Evolutionary conservation across 768 basidiomycete genomes (phyloP).

Genomic region (Suillus lakei): DNA sequence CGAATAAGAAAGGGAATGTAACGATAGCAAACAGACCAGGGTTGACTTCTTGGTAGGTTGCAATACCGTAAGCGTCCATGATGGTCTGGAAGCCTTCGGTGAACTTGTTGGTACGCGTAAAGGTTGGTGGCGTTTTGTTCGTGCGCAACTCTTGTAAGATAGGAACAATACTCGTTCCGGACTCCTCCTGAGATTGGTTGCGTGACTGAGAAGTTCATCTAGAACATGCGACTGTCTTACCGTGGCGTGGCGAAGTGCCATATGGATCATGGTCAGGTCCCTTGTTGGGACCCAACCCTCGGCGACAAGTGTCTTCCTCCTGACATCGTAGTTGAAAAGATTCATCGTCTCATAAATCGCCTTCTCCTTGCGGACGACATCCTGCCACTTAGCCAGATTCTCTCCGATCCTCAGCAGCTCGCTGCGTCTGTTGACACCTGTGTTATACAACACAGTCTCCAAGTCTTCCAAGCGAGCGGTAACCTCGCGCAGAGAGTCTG

Average conservation of each 20-base stretch:
- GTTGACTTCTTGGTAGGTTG: conserved; percentile 95
- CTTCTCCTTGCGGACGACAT: conserved; percentile 95
- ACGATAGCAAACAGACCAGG: conserved; percentile 91
- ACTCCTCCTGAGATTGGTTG: conserved; percentile 64
- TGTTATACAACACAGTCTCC: conserved; percentile 88
- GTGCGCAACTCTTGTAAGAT: conserved; percentile 91
- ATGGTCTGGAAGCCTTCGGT: conserved; percentile 97
- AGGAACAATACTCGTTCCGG: conserved; percentile 90
- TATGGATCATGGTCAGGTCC: conserved; percentile 85
- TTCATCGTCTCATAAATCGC: conserved; percentile 95
- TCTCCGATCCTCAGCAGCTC: conserved; percentile 89
- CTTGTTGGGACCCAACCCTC: conserved; percentile 98
- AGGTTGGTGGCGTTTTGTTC: conserved; percentile 92
- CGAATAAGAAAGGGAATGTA: conserved; percentile 98
- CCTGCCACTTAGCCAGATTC: conserved; percentile 86
- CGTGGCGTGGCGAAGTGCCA: conserved; percentile 87
- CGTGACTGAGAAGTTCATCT: conserved; percentile 5
- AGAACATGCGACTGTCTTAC: conserved; percentile 40
- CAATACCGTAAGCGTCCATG: conserved; percentile 97
- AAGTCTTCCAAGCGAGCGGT: conserved; percentile 89
- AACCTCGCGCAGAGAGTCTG: conserved; percentile 89
- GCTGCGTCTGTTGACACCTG: conserved; percentile 76
- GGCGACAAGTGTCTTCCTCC: conserved; percentile 92
- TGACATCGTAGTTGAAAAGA: conserved; percentile 91
- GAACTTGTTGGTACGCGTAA: conserved; percentile 93